Evolutionary conservation across 768 basidiomycete species (phyloP), one percentile per base, ranked within the genome.

Genomic region (Rhizopogon salebrosus): DNA sequence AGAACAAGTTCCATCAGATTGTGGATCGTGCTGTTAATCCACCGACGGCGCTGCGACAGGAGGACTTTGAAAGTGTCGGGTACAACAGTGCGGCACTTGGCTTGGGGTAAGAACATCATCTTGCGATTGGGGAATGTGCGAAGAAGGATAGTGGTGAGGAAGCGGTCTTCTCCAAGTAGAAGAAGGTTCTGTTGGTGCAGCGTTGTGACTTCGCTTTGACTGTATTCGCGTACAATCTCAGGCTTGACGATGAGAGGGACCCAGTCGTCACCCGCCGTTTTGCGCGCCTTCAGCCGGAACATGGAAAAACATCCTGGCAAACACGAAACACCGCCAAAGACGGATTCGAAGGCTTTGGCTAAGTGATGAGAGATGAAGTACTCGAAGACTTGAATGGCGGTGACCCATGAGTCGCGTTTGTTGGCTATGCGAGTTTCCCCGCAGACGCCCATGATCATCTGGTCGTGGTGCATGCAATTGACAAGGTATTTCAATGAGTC

Each of bases 11-110:
- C 97, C 94, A 98, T 98, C 48, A 99, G 83, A 68, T 99, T 98
- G 75, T 98, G 97, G 48, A 99, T 91, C 0, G 97, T 98, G 14
- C 95, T 98, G 70, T 98, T 98, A 74, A 99, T 98, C 97, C 97
- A 99, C 52, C 97, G 87, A 18, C 97, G 86, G 29, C 97, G 92
- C 67, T 99, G 97, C 1, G 97, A 98, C 18, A 99, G 82, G 41
- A 99, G 80, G 24, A 98, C 81, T 23, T 80, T 75, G 72, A 99
- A 98, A 0, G 93, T 93, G 66, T 99, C 95, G 6, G 97, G 97
- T 20, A 92, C 97, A 62, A 99, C 82, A 23, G 97, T 99, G 55
- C 94, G 78, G 66, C 97, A 99, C 59, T 82, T 80, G 11, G 97
- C 97, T 70, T 98, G 94, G 0, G 95, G 95, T 52, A 97, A 78